Base-by-base conservation (phyloP, 202 grass and related monocot genomes). In the Schoenoplectus tabernaemontani region DNA sequence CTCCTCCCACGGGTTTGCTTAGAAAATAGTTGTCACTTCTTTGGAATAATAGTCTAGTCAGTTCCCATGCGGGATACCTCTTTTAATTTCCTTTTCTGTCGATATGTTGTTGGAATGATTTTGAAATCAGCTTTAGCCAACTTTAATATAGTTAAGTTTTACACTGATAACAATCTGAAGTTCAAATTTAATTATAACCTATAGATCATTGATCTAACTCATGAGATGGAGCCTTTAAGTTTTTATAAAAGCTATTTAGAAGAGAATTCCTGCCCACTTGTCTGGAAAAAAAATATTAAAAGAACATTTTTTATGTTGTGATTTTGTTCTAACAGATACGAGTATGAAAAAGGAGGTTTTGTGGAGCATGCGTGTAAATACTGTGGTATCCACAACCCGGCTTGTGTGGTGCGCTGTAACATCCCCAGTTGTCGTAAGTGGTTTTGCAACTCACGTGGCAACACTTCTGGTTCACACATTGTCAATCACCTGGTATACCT, bases 401-500 rank as follows among this genome's bases (percentile, higher is more conserved):
- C 96, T 1, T 99, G 96, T 59, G 92, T 99, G 1, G 92, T 91
- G 4, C 88, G 96, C 34, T 99, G 96, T 87, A 99, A 96, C 69
- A 81, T 96, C 32, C 92, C 96, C 2, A 90, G 87, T 77, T 99
- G 96, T 75, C 92, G 96, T 71, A 99, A 99, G 83, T 99, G 96
- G 96, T 99, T 99, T 84, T 99, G 92, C 73, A 99, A 99, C 79
- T 99, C 96, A 16, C 82, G 96, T 22, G 96, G 90, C 59, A 99
- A 99, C 76, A 99, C 96, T 30, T 99, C 96, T 4, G 96, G 92
- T 68, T 99, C 96, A 13, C 96, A 99, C 61, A 96, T 99, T 70
- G 96, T 99, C 51, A 99, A 93, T 84, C 96, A 99, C 66, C 85
- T 99, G 83, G 96, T 99, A 78, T 11, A 11, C 26, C 67, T 4